Percentiles rank a stretch among this genome's conserved stretches.
phyloP scores from a whole-genome alignment of 371 early-diverging fungal species.

The Syncephalis plumigaleata region DNA sequence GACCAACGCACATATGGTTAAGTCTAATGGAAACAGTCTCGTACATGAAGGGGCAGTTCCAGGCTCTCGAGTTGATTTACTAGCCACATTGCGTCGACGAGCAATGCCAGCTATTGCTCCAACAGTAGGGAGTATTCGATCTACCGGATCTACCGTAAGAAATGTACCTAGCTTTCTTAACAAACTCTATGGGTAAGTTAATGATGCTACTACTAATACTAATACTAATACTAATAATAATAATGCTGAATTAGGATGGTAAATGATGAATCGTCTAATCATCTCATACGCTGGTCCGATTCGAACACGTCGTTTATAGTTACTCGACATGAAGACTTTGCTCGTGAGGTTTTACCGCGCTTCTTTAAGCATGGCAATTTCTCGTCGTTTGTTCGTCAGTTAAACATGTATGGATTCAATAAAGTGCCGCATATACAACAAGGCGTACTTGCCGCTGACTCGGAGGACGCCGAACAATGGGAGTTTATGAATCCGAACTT shows the following conservation, averaged over 20 bases:
- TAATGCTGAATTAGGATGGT: constrained; percentile 29
- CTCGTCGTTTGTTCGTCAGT: constrained; percentile 84
- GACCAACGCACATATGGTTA: no score
- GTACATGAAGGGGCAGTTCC: no score
- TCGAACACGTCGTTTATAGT: constrained; percentile 59
- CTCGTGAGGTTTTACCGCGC: constrained; percentile 64
- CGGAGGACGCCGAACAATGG: constrained; percentile 37
- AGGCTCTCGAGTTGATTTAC: no score
- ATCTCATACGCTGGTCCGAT: constrained; percentile 58
- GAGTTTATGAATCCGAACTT: constrained; percentile 39
- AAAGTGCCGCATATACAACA: constrained; percentile 68
- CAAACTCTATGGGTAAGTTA: constrained; percentile 58
- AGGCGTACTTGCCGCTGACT: constrained; percentile 43
- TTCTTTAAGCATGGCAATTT: constrained; percentile 91
- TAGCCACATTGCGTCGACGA: no score
- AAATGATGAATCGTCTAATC: constrained; percentile 39
- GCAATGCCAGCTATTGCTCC: no score
- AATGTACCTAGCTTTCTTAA: constrained; percentile 76
- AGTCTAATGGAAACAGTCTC: no score
- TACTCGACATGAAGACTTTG: constrained; percentile 55
- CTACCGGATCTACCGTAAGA: constrained; percentile 8
- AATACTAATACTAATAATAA: not conserved
- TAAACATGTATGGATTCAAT: constrained; percentile 84
- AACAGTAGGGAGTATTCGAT: no score
- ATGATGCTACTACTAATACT: constrained; percentile 1